A percentile compares a stretch with the other conserved stretches of the same genome.
phyloP scores from a whole-genome alignment of 176 grass and related monocot genomes.

The Triticum dicoccoides region DNA sequence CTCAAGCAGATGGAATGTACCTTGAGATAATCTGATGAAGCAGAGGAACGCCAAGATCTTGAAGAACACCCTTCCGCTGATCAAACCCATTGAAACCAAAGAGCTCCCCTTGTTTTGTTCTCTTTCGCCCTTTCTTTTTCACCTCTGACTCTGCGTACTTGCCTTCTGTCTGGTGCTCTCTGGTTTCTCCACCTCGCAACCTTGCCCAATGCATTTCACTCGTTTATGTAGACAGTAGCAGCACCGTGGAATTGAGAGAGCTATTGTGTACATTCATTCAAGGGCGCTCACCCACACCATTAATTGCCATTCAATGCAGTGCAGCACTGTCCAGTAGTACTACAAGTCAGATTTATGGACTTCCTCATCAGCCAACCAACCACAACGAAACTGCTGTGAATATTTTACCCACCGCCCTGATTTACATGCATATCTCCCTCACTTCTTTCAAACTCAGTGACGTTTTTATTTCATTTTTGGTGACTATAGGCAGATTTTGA shows the following conservation, averaged over 20 bases:
- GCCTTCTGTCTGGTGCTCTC: conserved; percentile 22
- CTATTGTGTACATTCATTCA: conserved; percentile 21
- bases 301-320: conserved; percentile 40
- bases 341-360: conserved; percentile 38
- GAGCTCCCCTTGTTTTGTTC: neutral
- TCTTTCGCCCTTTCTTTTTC: conserved; percentile 8
- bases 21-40: conserved; percentile 56
- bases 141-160: conserved; percentile 26
- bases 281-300: conserved; percentile 37
- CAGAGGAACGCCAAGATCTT: conserved; percentile 44
- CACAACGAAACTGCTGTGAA: conserved; percentile 25
- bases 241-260: neutral
- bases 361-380: conserved; percentile 46
- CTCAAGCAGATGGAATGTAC: conserved; percentile 24
- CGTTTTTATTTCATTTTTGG: neutral
- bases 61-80: conserved; percentile 33
- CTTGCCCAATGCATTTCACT: conserved; percentile 23
- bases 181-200: conserved; percentile 7
- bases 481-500: neutral
- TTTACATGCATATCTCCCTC: neutral
- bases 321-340: conserved; percentile 3
- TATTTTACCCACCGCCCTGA: conserved; percentile 14
- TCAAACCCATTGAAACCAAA: conserved; percentile 44
- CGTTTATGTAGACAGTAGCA: conserved; percentile 36
- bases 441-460: neutral